Percentiles rank a stretch among this genome's conserved stretches.
Conservation (phyloP, 495 filamentous ascomycete species). For the Parathielavia appendiculata region DNA sequence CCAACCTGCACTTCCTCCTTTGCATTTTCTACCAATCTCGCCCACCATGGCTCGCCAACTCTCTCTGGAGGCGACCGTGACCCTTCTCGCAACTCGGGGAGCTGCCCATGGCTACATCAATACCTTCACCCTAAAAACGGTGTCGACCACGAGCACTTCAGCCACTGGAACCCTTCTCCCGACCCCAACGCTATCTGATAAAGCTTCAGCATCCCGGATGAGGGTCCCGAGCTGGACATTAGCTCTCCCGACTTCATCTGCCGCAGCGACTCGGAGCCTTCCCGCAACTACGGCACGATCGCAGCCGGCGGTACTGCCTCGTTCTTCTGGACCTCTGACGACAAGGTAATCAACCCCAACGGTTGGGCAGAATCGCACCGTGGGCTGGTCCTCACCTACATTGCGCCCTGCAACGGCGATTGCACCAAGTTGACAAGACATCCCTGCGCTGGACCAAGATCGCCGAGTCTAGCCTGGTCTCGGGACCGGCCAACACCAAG, state of each 20-base stretch:
- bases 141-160: not conserved
- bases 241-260: conserved; percentile 2
- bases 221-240: not conserved
- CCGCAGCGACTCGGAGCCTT: not conserved
- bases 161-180: conserved; percentile 4
- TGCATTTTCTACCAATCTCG: not conserved
- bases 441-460: conserved; percentile 3
- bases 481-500: not conserved
- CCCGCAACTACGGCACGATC: conserved; percentile 3
- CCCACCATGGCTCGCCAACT: not conserved
- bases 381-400: conserved; percentile 1
- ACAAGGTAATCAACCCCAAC: conserved; percentile 4
- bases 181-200: not conserved
- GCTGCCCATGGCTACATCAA: conserved; percentile 3
- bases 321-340: conserved; percentile 3
- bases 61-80: not conserved
- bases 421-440: not conserved
- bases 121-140: not conserved
- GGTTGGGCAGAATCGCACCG: conserved; percentile 1
- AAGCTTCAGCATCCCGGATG: not conserved
- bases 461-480: not conserved
- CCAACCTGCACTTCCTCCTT: not conserved
- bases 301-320: not conserved
- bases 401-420: conserved; percentile 4
- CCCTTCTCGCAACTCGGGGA: not conserved